Evolutionary conservation across 768 basidiomycete species (phyloP).

Genomic region (Collybia sordida): DNA sequence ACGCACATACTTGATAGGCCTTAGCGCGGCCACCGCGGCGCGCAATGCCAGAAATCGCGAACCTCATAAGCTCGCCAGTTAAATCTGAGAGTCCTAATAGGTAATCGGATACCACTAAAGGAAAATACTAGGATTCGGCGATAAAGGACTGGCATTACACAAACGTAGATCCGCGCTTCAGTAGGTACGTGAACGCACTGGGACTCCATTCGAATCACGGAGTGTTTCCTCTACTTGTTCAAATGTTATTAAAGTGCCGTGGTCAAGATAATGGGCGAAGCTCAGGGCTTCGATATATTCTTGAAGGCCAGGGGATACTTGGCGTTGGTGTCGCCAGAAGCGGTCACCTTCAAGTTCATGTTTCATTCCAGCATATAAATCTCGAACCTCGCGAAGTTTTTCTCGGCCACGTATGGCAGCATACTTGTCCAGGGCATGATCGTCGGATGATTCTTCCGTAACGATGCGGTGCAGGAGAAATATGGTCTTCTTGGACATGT

Average conservation of each 20-base stretch:
- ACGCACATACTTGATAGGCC: conserved; percentile 63
- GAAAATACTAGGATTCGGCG: conserved; percentile 59
- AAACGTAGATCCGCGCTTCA: not conserved
- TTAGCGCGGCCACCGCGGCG: conserved; percentile 62
- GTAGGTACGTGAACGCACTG: conserved; percentile 46
- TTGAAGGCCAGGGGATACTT: conserved; percentile 81
- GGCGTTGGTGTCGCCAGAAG: conserved; percentile 78
- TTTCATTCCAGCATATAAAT: conserved; percentile 59
- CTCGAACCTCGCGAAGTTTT: conserved; percentile 68
- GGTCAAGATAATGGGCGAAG: conserved; percentile 82
- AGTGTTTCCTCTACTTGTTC: conserved; percentile 66
- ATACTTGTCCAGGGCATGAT: conserved; percentile 26
- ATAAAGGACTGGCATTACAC: not conserved
- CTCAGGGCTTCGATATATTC: conserved; percentile 95
- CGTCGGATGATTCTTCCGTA: conserved; percentile 33
- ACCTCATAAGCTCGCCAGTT: conserved; percentile 96
- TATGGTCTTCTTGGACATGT: conserved; percentile 89
- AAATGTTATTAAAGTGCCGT: conserved; percentile 65
- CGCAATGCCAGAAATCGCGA: conserved; percentile 81
- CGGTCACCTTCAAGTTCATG: conserved; percentile 62
- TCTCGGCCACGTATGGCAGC: conserved; percentile 53
- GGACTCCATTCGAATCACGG: conserved; percentile 56
- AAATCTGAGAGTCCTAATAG: conserved; percentile 91
- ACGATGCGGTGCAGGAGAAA: conserved; percentile 84
- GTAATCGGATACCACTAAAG: conserved; percentile 79